These are phyloP conservation scores for Curvularia verruculosa DNA, from an alignment of 2,329 filamentous ascomycete species.

Conservation along the genomic window DNA sequence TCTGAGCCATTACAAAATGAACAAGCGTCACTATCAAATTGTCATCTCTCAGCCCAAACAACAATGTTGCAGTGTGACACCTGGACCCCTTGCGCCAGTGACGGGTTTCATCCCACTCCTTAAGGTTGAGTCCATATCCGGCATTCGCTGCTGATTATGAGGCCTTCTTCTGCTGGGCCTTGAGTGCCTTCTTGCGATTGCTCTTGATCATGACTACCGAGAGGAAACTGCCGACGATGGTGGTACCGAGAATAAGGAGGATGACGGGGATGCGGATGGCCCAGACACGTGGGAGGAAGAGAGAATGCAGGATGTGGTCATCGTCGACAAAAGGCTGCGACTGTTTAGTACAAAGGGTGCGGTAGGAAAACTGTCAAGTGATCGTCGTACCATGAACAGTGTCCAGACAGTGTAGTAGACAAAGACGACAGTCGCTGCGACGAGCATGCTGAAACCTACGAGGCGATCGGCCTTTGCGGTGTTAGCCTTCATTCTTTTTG, in stretches of 20 bases:
- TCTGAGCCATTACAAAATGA: neutral
- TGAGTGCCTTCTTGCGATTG: slow-evolving; percentile 96
- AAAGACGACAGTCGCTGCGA: slow-evolving; percentile 74
- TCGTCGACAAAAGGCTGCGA: slow-evolving; percentile 92
- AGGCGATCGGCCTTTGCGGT: slow-evolving; percentile 84
- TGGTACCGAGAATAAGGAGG: slow-evolving; percentile 86
- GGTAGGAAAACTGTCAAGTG: neutral
- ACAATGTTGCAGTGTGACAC: neutral
- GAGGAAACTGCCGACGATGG: slow-evolving; percentile 94
- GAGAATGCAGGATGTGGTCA: slow-evolving; percentile 87
- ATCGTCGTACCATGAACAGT: slow-evolving; percentile 83
- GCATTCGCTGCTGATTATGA: slow-evolving; percentile 23
- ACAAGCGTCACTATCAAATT: neutral
- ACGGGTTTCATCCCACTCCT: slow-evolving; percentile 4
- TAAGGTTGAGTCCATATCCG: neutral
- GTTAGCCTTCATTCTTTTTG: slow-evolving; percentile 9
- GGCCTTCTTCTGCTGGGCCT: slow-evolving; percentile 92
- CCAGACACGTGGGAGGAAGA: slow-evolving; percentile 98
- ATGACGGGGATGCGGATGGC: slow-evolving; percentile 98
- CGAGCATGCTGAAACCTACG: slow-evolving; percentile 76
- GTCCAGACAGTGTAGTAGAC: slow-evolving; percentile 98
- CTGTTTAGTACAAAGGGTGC: neutral
- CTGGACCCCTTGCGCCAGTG: neutral
- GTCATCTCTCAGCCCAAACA: neutral
- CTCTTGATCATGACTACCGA: slow-evolving; percentile 98